phyloP scores from a whole-genome alignment of 495 filamentous ascomycete genomes.

The Aspergillus affinis region DNA sequence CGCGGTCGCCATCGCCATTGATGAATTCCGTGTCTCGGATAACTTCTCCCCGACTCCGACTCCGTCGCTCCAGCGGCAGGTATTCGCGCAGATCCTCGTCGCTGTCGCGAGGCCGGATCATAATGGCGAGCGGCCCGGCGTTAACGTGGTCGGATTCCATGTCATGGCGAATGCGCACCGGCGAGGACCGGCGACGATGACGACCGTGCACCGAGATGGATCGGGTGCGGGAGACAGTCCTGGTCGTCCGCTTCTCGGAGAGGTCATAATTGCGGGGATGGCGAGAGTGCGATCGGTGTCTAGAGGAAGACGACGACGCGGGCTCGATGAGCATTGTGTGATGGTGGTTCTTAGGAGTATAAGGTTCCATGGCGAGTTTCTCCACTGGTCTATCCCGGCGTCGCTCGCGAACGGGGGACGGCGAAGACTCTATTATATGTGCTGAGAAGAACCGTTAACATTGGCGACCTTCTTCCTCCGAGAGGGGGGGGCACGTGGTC shows the following conservation, averaged over 20 bases:
- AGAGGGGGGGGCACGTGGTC: conserved; percentile 9
- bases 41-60: conserved; percentile 39
- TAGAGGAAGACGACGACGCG: conserved; percentile 24
- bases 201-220: conserved; percentile 40
- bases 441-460: conserved; percentile 20
- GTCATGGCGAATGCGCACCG: conserved; percentile 31
- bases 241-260: conserved; percentile 25
- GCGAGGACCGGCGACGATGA: conserved; percentile 35
- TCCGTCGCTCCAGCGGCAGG: conserved; percentile 49
- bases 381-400: conserved; percentile 32
- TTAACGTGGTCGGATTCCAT: conserved; percentile 49
- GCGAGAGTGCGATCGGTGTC: conserved; percentile 25
- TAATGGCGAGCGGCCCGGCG: conserved; percentile 53
- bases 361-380: conserved; percentile 27
- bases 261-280: conserved; percentile 20
- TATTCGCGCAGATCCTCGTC: conserved; percentile 60
- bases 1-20: conserved; percentile 46
- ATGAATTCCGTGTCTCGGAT: conserved; percentile 43
- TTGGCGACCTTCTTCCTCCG: neutral
- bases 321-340: conserved; percentile 32
- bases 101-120: conserved; percentile 49
- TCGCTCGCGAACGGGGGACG: conserved; percentile 29
- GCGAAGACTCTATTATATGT: conserved; percentile 27
- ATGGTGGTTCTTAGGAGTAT: conserved; percentile 28
- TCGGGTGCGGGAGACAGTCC: conserved; percentile 36